Conservation (phyloP, 441 rosid genomes). For the Corymbia citriodora region DNA sequence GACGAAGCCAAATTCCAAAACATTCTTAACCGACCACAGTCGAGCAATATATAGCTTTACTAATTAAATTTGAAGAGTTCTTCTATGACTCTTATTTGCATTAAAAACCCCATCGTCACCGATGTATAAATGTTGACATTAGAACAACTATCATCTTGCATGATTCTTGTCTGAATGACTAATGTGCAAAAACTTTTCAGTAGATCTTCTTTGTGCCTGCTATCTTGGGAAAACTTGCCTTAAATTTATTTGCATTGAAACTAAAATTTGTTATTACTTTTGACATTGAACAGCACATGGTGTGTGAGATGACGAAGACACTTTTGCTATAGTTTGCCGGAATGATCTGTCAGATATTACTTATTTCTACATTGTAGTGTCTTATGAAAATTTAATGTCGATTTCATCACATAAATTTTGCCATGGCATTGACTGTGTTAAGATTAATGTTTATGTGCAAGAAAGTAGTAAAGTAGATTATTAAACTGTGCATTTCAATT, state of each 20-base stretch:
- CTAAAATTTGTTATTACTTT: neutral
- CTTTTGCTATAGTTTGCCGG: neutral
- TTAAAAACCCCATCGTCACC: neutral
- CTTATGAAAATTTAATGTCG: neutral
- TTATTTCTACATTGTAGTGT: neutral
- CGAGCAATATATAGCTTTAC: neutral
- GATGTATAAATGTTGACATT: neutral
- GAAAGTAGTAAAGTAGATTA: neutral
- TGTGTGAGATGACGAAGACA: neutral
- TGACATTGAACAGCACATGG: neutral
- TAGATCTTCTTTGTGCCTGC: neutral
- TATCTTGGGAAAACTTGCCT: neutral
- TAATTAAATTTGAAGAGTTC: neutral
- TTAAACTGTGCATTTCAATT: neutral
- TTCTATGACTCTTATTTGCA: neutral
- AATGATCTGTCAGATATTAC: neutral
- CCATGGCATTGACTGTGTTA: neutral
- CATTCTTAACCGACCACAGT: neutral
- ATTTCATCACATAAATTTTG: neutral
- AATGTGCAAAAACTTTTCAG: neutral
- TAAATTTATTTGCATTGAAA: neutral
- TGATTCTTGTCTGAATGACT: neutral
- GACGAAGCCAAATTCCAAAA: neutral
- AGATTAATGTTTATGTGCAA: neutral
- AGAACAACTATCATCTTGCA: neutral